These are phyloP conservation scores for Venustampulla echinocandica DNA, from an alignment of 495 filamentous ascomycete species.

Conservation along the genomic window DNA sequence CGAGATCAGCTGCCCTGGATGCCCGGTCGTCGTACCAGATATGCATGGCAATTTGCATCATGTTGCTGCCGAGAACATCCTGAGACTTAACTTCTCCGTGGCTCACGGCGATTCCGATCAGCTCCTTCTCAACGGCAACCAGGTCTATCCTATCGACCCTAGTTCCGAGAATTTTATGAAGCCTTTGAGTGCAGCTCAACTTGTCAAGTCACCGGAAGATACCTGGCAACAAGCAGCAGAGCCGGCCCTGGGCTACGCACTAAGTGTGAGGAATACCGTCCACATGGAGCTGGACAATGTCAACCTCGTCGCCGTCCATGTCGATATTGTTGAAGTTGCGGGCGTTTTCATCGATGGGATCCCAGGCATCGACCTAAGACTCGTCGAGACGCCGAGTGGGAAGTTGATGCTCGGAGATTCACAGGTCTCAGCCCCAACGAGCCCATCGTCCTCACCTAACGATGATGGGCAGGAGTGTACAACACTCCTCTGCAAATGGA, in stretches of 20 bases:
- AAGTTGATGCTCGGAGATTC: slow-evolving; percentile 35
- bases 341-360: slow-evolving; percentile 34
- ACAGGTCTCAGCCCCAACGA: slow-evolving; percentile 19
- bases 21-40: slow-evolving; percentile 13
- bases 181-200: slow-evolving; percentile 14
- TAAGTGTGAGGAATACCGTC: slow-evolving; percentile 9
- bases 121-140: slow-evolving; percentile 18
- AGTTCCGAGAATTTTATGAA: slow-evolving; percentile 4
- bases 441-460: not conserved
- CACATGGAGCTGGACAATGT: slow-evolving; percentile 22
- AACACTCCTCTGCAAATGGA: slow-evolving; percentile 37
- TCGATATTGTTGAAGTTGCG: slow-evolving; percentile 44
- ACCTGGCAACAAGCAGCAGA: slow-evolving; percentile 9
- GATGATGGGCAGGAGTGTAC: slow-evolving; percentile 31
- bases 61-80: slow-evolving; percentile 12
- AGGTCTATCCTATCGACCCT: slow-evolving; percentile 19
- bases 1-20: slow-evolving; percentile 19
- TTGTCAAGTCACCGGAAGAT: slow-evolving; percentile 7
- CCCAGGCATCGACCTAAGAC: slow-evolving; percentile 34
- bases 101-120: slow-evolving; percentile 10
- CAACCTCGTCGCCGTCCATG: slow-evolving; percentile 34
- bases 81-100: slow-evolving; percentile 19
- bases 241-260: slow-evolving; percentile 14
- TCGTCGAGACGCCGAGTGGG: slow-evolving; percentile 35
- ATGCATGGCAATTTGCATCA: slow-evolving; percentile 9